Conservation (phyloP, 805 yeast genomes). For the Yarrowia yakushimensis region DNA sequence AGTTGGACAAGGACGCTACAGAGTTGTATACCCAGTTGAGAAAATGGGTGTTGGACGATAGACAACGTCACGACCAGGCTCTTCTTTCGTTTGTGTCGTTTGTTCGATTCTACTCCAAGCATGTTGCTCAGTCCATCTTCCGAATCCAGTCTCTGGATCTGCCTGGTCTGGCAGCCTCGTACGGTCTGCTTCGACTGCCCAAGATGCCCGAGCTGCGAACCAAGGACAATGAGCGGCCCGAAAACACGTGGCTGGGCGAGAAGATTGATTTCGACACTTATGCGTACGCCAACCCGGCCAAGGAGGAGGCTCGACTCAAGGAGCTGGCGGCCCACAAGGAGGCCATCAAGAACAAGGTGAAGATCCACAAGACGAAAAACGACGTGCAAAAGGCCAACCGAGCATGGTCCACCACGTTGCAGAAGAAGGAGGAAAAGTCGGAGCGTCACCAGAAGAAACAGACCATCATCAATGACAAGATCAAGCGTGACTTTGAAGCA, state of each 20-base stretch:
- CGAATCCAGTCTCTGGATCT: conserved; percentile 69
- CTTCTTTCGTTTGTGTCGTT: conserved; percentile 78
- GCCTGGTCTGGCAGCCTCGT: conserved; percentile 65
- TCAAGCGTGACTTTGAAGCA: conserved; percentile 43
- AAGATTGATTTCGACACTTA: conserved; percentile 65
- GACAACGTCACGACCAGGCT: conserved; percentile 79
- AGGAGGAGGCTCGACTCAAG: conserved; percentile 59
- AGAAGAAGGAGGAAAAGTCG: conserved; percentile 56
- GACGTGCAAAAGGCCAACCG: conserved; percentile 43
- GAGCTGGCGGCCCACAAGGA: conserved; percentile 48
- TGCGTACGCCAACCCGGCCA: conserved; percentile 58
- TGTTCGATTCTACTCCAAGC: conserved; percentile 80
- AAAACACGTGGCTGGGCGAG: conserved; percentile 70
- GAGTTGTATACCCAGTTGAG: conserved; percentile 36
- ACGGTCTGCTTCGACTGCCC: conserved; percentile 80
- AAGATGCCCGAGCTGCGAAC: conserved; percentile 83
- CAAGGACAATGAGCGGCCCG: conserved; percentile 49
- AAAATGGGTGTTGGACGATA: conserved; percentile 64
- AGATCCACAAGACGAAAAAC: conserved; percentile 41
- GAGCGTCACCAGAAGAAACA: conserved; percentile 67
- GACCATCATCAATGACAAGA: conserved; percentile 59
- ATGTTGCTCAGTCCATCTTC: conserved; percentile 83
- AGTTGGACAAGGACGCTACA: conserved; percentile 15
- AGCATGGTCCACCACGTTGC: conserved; percentile 77
- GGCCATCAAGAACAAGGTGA: conserved; percentile 31